Conservation (phyloP, 148 eudicot genomes). For the Hydrangea macrophylla region DNA sequence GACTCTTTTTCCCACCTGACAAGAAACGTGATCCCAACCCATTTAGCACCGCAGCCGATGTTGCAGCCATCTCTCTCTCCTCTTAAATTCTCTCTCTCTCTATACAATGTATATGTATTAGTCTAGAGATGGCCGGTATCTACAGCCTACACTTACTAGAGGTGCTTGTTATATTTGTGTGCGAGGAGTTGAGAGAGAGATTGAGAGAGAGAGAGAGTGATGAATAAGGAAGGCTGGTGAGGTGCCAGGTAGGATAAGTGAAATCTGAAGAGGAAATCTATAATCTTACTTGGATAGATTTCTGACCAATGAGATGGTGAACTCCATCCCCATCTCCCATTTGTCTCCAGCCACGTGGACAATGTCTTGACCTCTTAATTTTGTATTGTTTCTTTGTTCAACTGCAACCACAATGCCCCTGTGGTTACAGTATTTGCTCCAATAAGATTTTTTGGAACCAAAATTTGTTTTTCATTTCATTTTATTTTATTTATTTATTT, state of each 20-base stretch:
- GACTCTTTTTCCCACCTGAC: slow-evolving; percentile 58
- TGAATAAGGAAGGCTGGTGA: slow-evolving; percentile 36
- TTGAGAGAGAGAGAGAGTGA: slow-evolving; percentile 26
- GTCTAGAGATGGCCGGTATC: not conserved
- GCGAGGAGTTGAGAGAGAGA: slow-evolving; percentile 18
- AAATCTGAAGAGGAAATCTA: slow-evolving; percentile 40
- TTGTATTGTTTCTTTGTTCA: no score
- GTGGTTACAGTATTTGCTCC: no score
- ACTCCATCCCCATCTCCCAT: slow-evolving; percentile 17
- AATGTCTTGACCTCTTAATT: slow-evolving; percentile 18
- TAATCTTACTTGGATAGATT: slow-evolving; percentile 44
- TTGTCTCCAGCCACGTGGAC: slow-evolving; percentile 32
- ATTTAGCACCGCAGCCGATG: slow-evolving; percentile 69
- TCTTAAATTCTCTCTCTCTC: not conserved
- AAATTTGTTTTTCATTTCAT: no score
- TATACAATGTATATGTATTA: not conserved
- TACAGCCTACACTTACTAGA: not conserved
- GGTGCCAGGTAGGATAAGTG: slow-evolving; percentile 78
- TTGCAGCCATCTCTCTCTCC: slow-evolving; percentile 48
- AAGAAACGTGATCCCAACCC: slow-evolving; percentile 75
- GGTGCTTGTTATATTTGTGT: not conserved
- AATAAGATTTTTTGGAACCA: no score
- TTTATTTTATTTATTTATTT: no score
- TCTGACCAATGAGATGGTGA: slow-evolving; percentile 51
- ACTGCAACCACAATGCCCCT: no score